Conservation (phyloP, 1,284 basidiomycete species). For the Trichosporon asahii region DNA sequence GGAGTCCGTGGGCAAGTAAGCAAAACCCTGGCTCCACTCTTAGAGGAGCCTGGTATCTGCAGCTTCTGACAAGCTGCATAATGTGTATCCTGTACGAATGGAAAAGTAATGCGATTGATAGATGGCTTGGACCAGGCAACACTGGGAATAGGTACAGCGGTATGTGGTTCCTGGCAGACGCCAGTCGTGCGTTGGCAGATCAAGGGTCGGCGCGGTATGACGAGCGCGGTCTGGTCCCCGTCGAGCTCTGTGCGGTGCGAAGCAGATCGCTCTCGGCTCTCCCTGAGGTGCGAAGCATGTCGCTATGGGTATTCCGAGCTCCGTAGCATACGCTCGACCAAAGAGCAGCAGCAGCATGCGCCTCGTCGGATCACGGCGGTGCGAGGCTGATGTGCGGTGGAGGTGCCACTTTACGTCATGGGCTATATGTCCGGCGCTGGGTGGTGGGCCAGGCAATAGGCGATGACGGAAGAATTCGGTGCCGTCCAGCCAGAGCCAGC, state of each 20-base stretch:
- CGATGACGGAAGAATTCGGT: slow-evolving; percentile 4
- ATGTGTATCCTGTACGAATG: background rate
- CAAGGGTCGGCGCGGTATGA: background rate
- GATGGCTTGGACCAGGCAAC: no score
- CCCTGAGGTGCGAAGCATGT: background rate
- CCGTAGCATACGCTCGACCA: no score
- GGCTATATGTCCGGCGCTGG: slow-evolving; percentile 2
- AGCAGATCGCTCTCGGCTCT: background rate
- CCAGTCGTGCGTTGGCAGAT: background rate
- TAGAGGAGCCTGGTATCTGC: background rate
- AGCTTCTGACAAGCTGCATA: background rate
- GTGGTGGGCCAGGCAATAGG: no score
- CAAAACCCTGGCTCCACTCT: background rate
- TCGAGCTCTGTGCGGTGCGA: background rate
- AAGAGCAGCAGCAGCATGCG: no score
- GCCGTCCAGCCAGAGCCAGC: background rate
- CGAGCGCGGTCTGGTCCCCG: background rate
- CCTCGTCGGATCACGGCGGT: background rate
- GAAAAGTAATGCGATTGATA: background rate
- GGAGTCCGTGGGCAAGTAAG: slow-evolving; percentile 53
- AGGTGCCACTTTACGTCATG: slow-evolving; percentile 10
- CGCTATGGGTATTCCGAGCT: no score
- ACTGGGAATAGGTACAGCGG: background rate
- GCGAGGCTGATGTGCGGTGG: background rate
- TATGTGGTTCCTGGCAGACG: background rate